Base-by-base conservation (phyloP, 306 rosid species). In the Glycine latifolia region DNA sequence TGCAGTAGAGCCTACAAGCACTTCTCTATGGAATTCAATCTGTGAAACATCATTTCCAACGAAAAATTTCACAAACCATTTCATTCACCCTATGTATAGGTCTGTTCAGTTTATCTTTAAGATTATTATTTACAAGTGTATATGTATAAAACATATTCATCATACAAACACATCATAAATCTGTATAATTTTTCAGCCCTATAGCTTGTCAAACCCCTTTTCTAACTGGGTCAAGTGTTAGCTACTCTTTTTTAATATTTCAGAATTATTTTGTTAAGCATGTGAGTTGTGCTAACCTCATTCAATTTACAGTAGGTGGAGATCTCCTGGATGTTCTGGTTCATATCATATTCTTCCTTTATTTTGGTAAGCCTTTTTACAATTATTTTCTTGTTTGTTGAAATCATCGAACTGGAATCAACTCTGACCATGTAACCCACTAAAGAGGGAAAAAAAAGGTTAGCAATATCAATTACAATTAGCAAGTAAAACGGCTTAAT, bases 351-450 rank as follows among this genome's bases (percentile, higher is more conserved):
- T 20, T 89, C 91, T 13, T 78, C 82, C 41, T 76, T 84, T 84
- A 53, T 92, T 80, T 8, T 86, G 52, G 69, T 60, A 54, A 67
- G 39, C 65, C 79, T 84, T 60, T 86, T 88, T 13, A 71, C 87
- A 46, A 88, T 66, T 11, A 86, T 74, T 83, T 49, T 91, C 44
- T 78, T 41, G 79, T 78, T 92, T 10, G 92, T 67, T 72, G 90
- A 85, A 39, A 83, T 4, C 61, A 88, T 60, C 8, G 87, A 86
- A 77, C 63, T 53, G 8, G 87, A 72, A 74, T 94, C 92, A 60
- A 79, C 82, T 44, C 71, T 83, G 55, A 79, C 74, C 86, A 82
- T 88, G 90, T 87, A 90, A 78, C 97, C 97, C 97, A 91, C 97
- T 94, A 16, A 3, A 75, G 7, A 71, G 12, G 1, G 60, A 49